Evolutionary conservation across 1,284 basidiomycete genomes (phyloP).

Genomic region (Porodaedalea pini): DNA sequence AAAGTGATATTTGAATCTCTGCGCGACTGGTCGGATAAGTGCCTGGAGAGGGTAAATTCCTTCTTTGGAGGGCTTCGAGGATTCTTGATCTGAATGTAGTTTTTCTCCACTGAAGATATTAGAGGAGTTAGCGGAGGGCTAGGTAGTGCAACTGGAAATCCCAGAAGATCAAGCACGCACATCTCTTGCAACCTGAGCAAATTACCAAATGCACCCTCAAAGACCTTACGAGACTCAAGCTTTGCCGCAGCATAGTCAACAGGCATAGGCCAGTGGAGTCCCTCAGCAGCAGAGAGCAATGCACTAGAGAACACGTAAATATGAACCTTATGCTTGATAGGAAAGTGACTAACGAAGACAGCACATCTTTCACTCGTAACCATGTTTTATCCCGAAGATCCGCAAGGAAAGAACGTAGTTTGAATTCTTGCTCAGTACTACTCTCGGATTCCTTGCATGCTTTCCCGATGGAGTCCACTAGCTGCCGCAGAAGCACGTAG

Average conservation of each 20-base stretch:
- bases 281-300: slow-evolving; percentile 63
- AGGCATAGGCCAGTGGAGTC: slow-evolving; percentile 76
- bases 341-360: slow-evolving; percentile 53
- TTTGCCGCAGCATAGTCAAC: slow-evolving; percentile 58
- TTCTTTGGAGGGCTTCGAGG: slow-evolving; percentile 34
- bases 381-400: slow-evolving; percentile 66
- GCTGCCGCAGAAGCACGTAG: slow-evolving; percentile 59
- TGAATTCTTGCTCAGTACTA: slow-evolving; percentile 43
- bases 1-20: slow-evolving; percentile 96
- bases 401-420: slow-evolving; percentile 56
- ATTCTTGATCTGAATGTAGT: slow-evolving; percentile 32
- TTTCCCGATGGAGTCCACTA: slow-evolving; percentile 47
- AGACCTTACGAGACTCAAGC: slow-evolving; percentile 51
- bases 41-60: slow-evolving; percentile 80
- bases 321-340: neutral
- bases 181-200: slow-evolving; percentile 73
- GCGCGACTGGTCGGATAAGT: slow-evolving; percentile 78
- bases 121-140: no score
- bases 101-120: slow-evolving; percentile 46
- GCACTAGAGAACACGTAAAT: slow-evolving; percentile 39
- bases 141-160: slow-evolving; percentile 15
- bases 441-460: slow-evolving; percentile 46
- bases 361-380: slow-evolving; percentile 61
- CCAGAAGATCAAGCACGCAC: slow-evolving; percentile 42
- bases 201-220: slow-evolving; percentile 73